Evolutionary conservation across 768 basidiomycete species (phyloP), one percentile per base, ranked within the genome.

Genomic region (Hericium erinaceus): DNA sequence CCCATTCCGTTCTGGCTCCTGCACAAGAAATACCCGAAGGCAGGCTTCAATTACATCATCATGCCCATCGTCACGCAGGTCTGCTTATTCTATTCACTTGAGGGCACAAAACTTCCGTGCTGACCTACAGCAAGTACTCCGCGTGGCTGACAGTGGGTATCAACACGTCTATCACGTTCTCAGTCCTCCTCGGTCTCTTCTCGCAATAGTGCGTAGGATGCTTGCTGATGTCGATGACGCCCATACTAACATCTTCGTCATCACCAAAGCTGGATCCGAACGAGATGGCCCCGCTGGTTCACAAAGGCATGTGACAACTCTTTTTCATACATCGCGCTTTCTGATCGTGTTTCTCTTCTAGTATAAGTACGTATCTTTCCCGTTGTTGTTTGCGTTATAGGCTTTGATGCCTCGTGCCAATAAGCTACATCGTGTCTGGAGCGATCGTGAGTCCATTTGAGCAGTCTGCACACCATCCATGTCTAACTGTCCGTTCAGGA

Each of bases 1-100:
- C 72, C 72, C 10, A 54, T 74, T 38, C 72, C 72, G 16, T 69
- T 70, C 68, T 73, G 64, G 58, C 39, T 74, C 41, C 58, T 63
- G 11, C 69, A 71, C 59, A 55, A 63, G 57, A 64, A 61, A 57
- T 71, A 59, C 54, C 71, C 72, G n/a, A 65, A 68, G 56, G 28
- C 58, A 18, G 24, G 61, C 1, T 55, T 66, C 51, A 64, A 71
- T 58, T 62, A 66, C 50, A 52, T 71, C 57, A 62, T 65, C 54
- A 68, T 62, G 26, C 65, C 65, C 13, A 64, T 65, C 58, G 64
- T 64, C 63, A 61, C 57, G 52, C 63, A 62, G 56, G 58, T 58
- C 57, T 52, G 28, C 46, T 39, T 33, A 50, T 51, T 39, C 40
- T 60, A 41, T 58, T 44, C 49, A 38, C 56, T 46, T 15, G 20